Evolutionary conservation across 768 basidiomycete genomes (phyloP).

Genomic region (Tricholomella constricta): DNA sequence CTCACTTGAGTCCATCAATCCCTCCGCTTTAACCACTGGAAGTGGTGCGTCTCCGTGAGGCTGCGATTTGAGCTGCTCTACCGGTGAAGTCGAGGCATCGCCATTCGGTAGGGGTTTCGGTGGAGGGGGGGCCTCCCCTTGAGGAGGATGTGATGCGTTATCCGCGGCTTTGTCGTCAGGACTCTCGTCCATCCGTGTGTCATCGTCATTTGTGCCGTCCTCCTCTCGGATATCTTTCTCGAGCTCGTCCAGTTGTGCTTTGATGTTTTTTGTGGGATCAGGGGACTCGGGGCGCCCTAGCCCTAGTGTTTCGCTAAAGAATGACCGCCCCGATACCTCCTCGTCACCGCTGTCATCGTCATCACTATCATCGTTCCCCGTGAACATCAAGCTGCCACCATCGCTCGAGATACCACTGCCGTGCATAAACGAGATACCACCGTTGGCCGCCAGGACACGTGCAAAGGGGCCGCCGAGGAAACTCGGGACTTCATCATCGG

Average conservation of each 20-base stretch:
- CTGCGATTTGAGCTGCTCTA: slow-evolving; percentile 49
- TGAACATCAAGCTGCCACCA: slow-evolving; percentile 58
- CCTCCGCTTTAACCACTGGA: slow-evolving; percentile 58
- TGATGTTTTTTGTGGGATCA: slow-evolving; percentile 59
- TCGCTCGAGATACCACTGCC: slow-evolving; percentile 53
- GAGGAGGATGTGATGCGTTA: slow-evolving; percentile 24
- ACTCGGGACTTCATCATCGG: slow-evolving; percentile 35
- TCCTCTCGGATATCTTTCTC: slow-evolving; percentile 48
- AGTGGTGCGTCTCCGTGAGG: slow-evolving; percentile 58
- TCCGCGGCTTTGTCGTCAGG: slow-evolving; percentile 23
- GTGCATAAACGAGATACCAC: slow-evolving; percentile 69
- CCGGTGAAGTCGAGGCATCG: slow-evolving; percentile 38
- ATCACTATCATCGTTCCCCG: slow-evolving; percentile 59
- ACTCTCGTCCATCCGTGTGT: slow-evolving; percentile 30
- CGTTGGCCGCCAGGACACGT: slow-evolving; percentile 46
- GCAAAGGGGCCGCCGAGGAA: slow-evolving; percentile 47
- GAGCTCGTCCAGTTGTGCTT: slow-evolving; percentile 63
- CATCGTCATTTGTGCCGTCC: slow-evolving; percentile 39
- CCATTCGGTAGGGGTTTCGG: slow-evolving; percentile 50
- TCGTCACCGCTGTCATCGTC: slow-evolving; percentile 50
- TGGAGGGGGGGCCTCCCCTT: slow-evolving; percentile 50
- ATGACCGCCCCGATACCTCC: slow-evolving; percentile 34
- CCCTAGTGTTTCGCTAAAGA: slow-evolving; percentile 51
- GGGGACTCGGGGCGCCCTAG: slow-evolving; percentile 43
- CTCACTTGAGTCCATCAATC: slow-evolving; percentile 67